Conservation (phyloP, 495 filamentous ascomycete species). For the Letharia columbiana region DNA sequence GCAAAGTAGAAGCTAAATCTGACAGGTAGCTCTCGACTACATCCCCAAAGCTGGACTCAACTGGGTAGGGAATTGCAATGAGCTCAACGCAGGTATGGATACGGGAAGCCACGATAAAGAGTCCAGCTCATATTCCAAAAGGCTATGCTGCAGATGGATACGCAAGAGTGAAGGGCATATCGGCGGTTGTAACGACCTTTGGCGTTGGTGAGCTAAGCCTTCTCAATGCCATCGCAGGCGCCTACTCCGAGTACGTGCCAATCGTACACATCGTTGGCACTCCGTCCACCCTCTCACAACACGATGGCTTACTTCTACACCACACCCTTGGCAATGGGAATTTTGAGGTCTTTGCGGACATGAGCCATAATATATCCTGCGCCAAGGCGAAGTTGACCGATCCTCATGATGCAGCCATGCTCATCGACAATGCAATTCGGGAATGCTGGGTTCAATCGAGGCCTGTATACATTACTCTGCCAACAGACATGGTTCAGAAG, state of each 20-base stretch:
- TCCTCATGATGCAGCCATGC: constrained; percentile 54
- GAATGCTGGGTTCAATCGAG: constrained; percentile 68
- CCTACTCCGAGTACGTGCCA: constrained; percentile 53
- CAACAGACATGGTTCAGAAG: constrained; percentile 74
- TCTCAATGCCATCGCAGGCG: constrained; percentile 59
- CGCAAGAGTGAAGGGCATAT: constrained; percentile 58
- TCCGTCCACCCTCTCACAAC: constrained; percentile 42
- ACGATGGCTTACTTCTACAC: constrained; percentile 62
- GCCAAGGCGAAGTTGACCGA: constrained; percentile 61
- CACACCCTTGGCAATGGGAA: constrained; percentile 91
- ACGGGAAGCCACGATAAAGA: not conserved
- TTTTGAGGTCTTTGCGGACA: constrained; percentile 75
- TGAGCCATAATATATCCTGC: constrained; percentile 65
- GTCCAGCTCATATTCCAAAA: constrained; percentile 29
- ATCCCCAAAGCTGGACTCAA: constrained; percentile 47
- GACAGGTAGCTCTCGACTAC: constrained; percentile 51
- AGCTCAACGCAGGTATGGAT: constrained; percentile 53
- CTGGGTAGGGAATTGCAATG: constrained; percentile 66
- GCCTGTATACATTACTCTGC: constrained; percentile 79
- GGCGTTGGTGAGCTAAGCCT: constrained; percentile 63
- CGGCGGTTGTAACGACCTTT: constrained; percentile 58
- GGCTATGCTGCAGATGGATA: constrained; percentile 68
- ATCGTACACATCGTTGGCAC: constrained; percentile 60
- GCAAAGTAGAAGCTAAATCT: constrained; percentile 7
- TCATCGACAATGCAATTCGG: constrained; percentile 72